These are phyloP conservation scores for Aspergillus sp. DNA, from an alignment of 2,329 filamentous ascomycete genomes.

Conservation along the genomic window DNA sequence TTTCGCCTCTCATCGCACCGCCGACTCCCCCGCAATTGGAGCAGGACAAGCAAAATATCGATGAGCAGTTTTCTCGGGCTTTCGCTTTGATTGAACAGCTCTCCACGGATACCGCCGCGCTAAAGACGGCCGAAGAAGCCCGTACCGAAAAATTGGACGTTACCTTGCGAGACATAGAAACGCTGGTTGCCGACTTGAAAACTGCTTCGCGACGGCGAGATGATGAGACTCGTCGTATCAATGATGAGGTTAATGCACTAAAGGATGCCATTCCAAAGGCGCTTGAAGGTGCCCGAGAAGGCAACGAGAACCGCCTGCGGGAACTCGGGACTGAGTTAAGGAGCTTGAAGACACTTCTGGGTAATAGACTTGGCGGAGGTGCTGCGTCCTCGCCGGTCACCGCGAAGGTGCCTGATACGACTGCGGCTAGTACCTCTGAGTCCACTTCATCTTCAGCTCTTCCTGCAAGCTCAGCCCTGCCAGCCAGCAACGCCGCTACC, in stretches of 20 bases:
- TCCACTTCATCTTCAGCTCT: slow-evolving; percentile 21
- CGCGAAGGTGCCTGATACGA: slow-evolving; percentile 30
- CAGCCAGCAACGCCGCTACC: slow-evolving; percentile 28
- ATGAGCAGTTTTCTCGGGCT: slow-evolving; percentile 89
- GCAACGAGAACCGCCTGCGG: slow-evolving; percentile 74
- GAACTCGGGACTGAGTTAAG: slow-evolving; percentile 86
- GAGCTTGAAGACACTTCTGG: slow-evolving; percentile 85
- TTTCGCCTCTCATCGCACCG: slow-evolving; percentile 85
- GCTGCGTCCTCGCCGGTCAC: slow-evolving; percentile 29
- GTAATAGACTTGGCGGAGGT: slow-evolving; percentile 55
- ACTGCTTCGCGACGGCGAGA: slow-evolving; percentile 77
- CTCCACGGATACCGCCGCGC: slow-evolving; percentile 79
- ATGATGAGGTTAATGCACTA: slow-evolving; percentile 79
- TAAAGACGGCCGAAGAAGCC: slow-evolving; percentile 83
- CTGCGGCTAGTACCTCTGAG: slow-evolving; percentile 17
- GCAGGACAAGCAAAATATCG: slow-evolving; percentile 88
- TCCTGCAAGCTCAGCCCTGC: slow-evolving; percentile 18
- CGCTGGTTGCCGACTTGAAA: slow-evolving; percentile 78
- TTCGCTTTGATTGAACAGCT: slow-evolving; percentile 92
- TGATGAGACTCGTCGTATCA: slow-evolving; percentile 81
- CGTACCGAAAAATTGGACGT: slow-evolving; percentile 80
- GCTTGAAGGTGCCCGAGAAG: slow-evolving; percentile 81
- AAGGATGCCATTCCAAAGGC: slow-evolving; percentile 86
- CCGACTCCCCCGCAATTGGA: slow-evolving; percentile 92
- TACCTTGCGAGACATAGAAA: slow-evolving; percentile 80